phyloP scores from a whole-genome alignment of 192 early-diverging fungal species.

The Backusella tarrabulga region DNA sequence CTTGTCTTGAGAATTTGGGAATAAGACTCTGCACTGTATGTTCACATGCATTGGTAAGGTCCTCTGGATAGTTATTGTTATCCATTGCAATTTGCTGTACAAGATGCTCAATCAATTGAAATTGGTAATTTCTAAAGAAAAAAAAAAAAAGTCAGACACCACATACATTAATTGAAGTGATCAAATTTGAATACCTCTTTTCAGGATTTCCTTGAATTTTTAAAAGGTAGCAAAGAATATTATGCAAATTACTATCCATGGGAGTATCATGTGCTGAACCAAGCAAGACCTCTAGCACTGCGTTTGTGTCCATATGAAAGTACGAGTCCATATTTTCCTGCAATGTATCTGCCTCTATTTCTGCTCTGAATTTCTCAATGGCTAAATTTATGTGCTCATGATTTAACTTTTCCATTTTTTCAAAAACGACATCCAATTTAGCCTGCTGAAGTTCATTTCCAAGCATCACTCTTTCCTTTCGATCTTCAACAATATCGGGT shows the following conservation, averaged over 20 bases:
- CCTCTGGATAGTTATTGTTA: conserved; percentile 2
- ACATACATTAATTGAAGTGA: neutral
- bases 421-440: conserved; percentile 36
- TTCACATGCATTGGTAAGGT: neutral
- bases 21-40: conserved; percentile 11
- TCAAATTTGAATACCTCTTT: conserved; percentile 15
- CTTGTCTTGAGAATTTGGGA: conserved; percentile 11
- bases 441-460: conserved; percentile 67
- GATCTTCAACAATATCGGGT: conserved; percentile 59
- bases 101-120: conserved; percentile 2
- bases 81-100: conserved; percentile 15
- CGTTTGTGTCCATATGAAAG: conserved; percentile 48
- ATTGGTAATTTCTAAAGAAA: conserved; percentile 2
- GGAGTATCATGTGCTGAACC: conserved; percentile 63
- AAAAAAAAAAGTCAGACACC: neutral
- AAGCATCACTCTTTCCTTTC: conserved; percentile 64
- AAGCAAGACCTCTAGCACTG: conserved; percentile 65
- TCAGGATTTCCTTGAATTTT: conserved; percentile 45
- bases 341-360: conserved; percentile 22
- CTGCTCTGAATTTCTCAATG: conserved; percentile 25
- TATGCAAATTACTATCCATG: conserved; percentile 63
- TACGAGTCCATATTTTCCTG: conserved; percentile 39
- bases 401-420: conserved; percentile 21
- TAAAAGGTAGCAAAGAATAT: conserved; percentile 69
- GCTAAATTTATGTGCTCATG: conserved; percentile 30